Conservation (phyloP, 805 yeast species). For the Scheffersomyces amazonensis region DNA sequence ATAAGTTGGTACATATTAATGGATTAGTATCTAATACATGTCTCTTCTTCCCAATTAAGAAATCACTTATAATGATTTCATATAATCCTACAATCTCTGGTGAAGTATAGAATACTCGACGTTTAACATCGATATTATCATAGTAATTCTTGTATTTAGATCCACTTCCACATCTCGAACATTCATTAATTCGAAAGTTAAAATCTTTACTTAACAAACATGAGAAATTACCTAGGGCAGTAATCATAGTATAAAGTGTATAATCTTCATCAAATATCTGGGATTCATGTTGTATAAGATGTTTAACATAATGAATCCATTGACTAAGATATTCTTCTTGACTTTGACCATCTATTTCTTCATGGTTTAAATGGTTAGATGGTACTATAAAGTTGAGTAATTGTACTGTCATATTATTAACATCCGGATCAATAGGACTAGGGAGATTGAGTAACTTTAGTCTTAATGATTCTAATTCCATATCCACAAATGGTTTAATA, state of each 20-base stretch:
- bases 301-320: constrained; percentile 21
- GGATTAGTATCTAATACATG: constrained; percentile 13
- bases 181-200: constrained; percentile 24
- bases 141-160: constrained; percentile 21
- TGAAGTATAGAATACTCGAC: constrained; percentile 20
- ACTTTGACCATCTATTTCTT: background rate
- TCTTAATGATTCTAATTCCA: constrained; percentile 14
- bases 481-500: constrained; percentile 13
- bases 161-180: constrained; percentile 36
- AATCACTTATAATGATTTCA: constrained; percentile 19
- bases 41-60: constrained; percentile 8
- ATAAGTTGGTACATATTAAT: constrained; percentile 38
- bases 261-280: constrained; percentile 8
- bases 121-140: constrained; percentile 15
- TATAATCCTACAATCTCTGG: constrained; percentile 21
- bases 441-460: background rate
- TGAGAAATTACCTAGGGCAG: constrained; percentile 40
- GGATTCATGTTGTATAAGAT: constrained; percentile 5
- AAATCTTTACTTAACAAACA: constrained; percentile 40
- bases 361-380: background rate
- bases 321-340: constrained; percentile 5
- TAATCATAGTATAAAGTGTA: constrained; percentile 26
- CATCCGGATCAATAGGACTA: background rate
- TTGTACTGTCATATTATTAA: background rate
- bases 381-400: constrained; percentile 3